phyloP scores from a whole-genome alignment of 2,329 filamentous ascomycete species.

The Fonsecaea pedrosoi region DNA sequence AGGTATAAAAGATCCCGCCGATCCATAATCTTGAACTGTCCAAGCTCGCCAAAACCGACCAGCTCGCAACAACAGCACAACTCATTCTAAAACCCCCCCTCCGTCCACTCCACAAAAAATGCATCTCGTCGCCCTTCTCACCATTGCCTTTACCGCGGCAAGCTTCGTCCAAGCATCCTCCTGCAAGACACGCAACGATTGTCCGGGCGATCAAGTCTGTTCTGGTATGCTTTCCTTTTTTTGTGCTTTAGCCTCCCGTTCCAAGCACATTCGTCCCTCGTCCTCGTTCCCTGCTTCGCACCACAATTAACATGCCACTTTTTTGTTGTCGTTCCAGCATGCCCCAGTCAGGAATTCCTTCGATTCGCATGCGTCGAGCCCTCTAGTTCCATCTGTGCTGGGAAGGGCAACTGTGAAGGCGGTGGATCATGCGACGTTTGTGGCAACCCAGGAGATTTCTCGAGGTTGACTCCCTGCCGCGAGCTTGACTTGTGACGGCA shows the following conservation, averaged over 20 bases:
- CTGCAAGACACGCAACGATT: constrained; percentile 1
- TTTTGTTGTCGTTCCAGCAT: neutral
- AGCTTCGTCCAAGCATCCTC: neutral
- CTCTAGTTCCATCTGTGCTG: neutral
- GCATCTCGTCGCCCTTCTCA: neutral
- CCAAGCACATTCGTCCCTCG: neutral
- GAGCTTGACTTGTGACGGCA: neutral
- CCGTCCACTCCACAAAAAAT: neutral
- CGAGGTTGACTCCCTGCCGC: neutral
- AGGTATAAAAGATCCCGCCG: no score
- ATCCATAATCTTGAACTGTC: no score
- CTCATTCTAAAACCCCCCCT: neutral
- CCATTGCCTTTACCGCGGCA: neutral
- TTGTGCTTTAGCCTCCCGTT: neutral
- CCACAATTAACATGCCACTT: neutral
- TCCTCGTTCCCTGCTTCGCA: neutral
- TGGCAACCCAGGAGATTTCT: constrained; percentile 4
- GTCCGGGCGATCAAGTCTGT: neutral
- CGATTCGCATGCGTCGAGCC: neutral
- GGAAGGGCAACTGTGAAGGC: neutral
- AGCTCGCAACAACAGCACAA: no score
- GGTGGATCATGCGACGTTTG: neutral
- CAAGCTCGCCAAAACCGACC: no score
- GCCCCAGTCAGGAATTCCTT: neutral
- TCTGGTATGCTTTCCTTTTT: neutral